Conservation (phyloP, 2,329 filamentous ascomycete genomes). For the Hypomyces rosellus region DNA sequence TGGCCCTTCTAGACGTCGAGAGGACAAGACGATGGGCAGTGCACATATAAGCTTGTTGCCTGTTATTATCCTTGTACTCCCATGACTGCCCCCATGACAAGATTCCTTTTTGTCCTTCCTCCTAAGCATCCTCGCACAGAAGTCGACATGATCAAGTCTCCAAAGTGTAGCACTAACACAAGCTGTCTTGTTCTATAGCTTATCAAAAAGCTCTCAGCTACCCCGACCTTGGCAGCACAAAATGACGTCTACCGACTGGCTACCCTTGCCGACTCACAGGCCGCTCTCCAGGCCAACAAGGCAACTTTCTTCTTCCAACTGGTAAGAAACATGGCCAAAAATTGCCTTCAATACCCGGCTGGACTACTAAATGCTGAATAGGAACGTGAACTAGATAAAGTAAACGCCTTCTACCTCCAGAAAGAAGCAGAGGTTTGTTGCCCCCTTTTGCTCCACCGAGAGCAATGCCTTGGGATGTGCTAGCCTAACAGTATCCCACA, state of each 20-base stretch:
- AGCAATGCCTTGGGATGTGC: neutral
- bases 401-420: slow-evolving; percentile 95
- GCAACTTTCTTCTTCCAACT: slow-evolving; percentile 98
- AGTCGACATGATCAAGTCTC: too few relatives aligned
- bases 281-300: slow-evolving; percentile 90
- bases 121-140: neutral
- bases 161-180: neutral
- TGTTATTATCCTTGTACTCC: neutral
- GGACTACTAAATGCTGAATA: slow-evolving; percentile 42
- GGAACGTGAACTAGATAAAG: slow-evolving; percentile 97
- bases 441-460: neutral
- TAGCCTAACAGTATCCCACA: slow-evolving; percentile 29
- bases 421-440: slow-evolving; percentile 87
- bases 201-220: slow-evolving; percentile 96
- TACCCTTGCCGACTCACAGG: slow-evolving; percentile 66
- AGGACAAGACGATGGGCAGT: too few relatives aligned
- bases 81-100: neutral
- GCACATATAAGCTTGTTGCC: neutral
- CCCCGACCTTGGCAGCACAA: slow-evolving; percentile 74
- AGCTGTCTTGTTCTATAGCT: slow-evolving; percentile 51
- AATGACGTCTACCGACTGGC: slow-evolving; percentile 50
- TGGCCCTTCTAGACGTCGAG: too few relatives aligned
- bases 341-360: neutral
- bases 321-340: slow-evolving; percentile 45
- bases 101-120: too few relatives aligned